Conservation (phyloP, 495 filamentous ascomycete genomes). For the Aspergillus baeticus region DNA sequence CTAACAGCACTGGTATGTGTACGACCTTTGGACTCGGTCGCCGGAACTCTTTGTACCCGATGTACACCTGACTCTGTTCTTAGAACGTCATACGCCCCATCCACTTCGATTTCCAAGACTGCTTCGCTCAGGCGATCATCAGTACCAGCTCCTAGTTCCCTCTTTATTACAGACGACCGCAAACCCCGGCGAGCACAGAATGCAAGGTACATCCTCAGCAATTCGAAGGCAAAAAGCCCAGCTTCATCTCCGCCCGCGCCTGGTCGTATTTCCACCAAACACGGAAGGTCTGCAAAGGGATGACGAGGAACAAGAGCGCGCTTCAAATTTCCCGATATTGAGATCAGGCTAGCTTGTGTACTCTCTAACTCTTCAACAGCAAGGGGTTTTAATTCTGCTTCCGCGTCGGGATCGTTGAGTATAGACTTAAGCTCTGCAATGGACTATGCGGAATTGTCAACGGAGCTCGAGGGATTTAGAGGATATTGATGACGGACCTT, state of each 20-base stretch:
- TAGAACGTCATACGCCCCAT: conserved; percentile 75
- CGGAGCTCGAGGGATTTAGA: neutral
- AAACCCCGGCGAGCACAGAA: conserved; percentile 69
- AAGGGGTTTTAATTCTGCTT: conserved; percentile 62
- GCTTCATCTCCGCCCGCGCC: conserved; percentile 94
- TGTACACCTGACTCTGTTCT: conserved; percentile 91
- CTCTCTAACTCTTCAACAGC: conserved; percentile 73
- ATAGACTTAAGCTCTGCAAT: conserved; percentile 57
- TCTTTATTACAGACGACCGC: conserved; percentile 56
- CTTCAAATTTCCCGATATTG: conserved; percentile 63
- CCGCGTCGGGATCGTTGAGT: conserved; percentile 57
- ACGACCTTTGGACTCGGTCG: conserved; percentile 84
- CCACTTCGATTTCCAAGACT: conserved; percentile 76
- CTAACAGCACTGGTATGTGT: conserved; percentile 91
- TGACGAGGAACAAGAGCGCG: conserved; percentile 79
- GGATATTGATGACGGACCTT: conserved; percentile 27
- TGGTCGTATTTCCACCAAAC: conserved; percentile 86
- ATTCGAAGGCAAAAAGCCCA: conserved; percentile 79
- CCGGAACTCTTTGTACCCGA: conserved; percentile 87
- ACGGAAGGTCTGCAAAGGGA: conserved; percentile 90
- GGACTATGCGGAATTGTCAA: conserved; percentile 37
- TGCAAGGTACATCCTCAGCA: conserved; percentile 83
- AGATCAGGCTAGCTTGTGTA: conserved; percentile 57
- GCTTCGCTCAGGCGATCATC: conserved; percentile 75
- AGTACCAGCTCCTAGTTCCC: conserved; percentile 54